Evolutionary conservation across 495 filamentous ascomycete species (phyloP).

Genomic region (Hyphodiscus hymeniophilus): DNA sequence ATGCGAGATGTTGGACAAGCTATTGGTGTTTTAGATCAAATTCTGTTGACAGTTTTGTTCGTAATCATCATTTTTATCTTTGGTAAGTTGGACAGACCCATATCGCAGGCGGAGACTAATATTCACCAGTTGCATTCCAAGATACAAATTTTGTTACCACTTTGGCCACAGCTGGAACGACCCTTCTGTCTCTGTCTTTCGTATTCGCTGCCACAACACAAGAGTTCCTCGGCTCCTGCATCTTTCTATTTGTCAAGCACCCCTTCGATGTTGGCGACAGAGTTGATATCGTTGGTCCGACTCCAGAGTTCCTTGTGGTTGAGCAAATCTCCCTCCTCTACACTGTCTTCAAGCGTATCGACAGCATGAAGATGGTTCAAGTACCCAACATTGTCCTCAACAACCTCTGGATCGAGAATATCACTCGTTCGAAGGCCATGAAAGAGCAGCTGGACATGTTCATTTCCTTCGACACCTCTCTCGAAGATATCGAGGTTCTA

Average conservation of each 20-base stretch:
- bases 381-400: conserved; percentile 83
- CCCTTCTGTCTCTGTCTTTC: conserved; percentile 87
- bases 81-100: conserved; percentile 36
- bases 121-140: conserved; percentile 55
- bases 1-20: conserved; percentile 98
- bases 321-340: conserved; percentile 92
- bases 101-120: conserved; percentile 17
- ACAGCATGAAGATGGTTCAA: conserved; percentile 76
- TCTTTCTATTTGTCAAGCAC: conserved; percentile 98
- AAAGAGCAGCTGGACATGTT: conserved; percentile 72
- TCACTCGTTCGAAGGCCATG: conserved; percentile 85
- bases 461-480: conserved; percentile 74
- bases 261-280: conserved; percentile 86
- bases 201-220: conserved; percentile 86
- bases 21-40: conserved; percentile 78
- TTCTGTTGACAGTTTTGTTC: conserved; percentile 69
- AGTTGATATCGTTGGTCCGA: conserved; percentile 64
- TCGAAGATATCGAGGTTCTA: conserved; percentile 79
- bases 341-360: conserved; percentile 82
- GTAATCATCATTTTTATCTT: conserved; percentile 82
- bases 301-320: conserved; percentile 63
- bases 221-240: conserved; percentile 90
- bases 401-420: conserved; percentile 86
- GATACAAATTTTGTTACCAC: conserved; percentile 78
- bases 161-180: conserved; percentile 90